Evolutionary conservation across 768 basidiomycete genomes (phyloP), one percentile per base, ranked within the genome.

Genomic region (Coprinellus micaceus): DNA sequence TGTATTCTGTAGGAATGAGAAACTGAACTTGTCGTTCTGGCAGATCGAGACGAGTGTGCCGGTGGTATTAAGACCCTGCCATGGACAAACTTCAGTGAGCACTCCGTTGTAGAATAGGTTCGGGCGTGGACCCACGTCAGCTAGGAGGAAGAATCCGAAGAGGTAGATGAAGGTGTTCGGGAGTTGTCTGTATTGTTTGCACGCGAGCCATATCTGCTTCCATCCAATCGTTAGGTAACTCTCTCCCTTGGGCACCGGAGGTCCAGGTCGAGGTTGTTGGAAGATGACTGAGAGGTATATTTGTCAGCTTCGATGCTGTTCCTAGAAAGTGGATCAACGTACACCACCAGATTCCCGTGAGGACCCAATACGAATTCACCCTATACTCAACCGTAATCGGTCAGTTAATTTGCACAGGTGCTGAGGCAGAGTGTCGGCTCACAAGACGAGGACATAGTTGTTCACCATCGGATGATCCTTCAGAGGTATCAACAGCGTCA

Each of bases 261-360:
- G 89, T 0, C 92, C 92, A 2, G 88, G 86, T 9, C 92, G 83
- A n/a, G 85, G 88, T 64, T 89, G 81, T 66, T 94, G 92, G 67
- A 83, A 92, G 49, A 93, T 80, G 61, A 94, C 90, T 91, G 52
- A 17, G 9, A 30, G 21, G n/a, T 24, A n/a, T 15, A 5, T 21
- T 19, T 22, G 24, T 39, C 1, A 19, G 5, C 6, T 12, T 4
- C 21, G 21, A 33, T 33, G 7, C 33, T 6, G 7, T 6, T 4
- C 0, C 25, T 25, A 17, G 10, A 12, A 36, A 24, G 30, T 26
- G 30, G 24, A 9, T 24, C 36, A 1, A 70, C 86, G 47, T 71
- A 91, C 89, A 91, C 92, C 92, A 95, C 84, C 92, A 94, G 48
- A 92, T 83, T 7, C 91, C 91, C 9, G 78, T 75, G 0, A 93